Evolutionary conservation across 2,329 filamentous ascomycete species (phyloP).

Genomic region (Macrophomina phaseolina): DNA sequence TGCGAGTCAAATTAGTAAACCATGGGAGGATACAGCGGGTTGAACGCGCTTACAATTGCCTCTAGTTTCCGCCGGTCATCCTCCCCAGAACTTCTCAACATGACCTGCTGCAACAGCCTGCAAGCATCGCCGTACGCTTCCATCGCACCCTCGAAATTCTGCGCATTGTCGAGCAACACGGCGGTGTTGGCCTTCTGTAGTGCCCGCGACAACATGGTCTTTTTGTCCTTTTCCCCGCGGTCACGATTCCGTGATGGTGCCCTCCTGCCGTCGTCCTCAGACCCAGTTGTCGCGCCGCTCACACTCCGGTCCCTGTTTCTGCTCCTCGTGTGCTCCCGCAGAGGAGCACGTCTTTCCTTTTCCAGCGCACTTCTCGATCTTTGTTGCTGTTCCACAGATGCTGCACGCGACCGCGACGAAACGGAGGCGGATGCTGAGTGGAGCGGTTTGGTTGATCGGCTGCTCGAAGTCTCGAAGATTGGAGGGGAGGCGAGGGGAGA

Average conservation of each 20-base stretch:
- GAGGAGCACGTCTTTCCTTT: slow-evolving; percentile 8
- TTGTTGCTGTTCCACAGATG: slow-evolving; percentile 18
- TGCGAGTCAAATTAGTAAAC: slow-evolving; percentile 43
- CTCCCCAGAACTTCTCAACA: slow-evolving; percentile 80
- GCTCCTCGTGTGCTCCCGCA: neutral
- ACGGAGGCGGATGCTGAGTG: slow-evolving; percentile 17
- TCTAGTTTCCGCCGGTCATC: slow-evolving; percentile 91
- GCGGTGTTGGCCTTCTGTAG: slow-evolving; percentile 95
- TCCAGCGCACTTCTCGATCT: slow-evolving; percentile 17
- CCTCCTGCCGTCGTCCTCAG: slow-evolving; percentile 25
- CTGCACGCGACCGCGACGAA: slow-evolving; percentile 12
- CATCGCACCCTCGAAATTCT: slow-evolving; percentile 90
- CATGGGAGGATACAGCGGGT: neutral
- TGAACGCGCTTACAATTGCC: slow-evolving; percentile 74
- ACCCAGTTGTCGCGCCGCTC: slow-evolving; percentile 23
- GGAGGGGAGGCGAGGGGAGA: slow-evolving; percentile 45
- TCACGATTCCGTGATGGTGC: slow-evolving; percentile 46
- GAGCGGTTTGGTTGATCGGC: slow-evolving; percentile 7
- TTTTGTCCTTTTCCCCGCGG: slow-evolving; percentile 65
- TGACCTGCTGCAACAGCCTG: slow-evolving; percentile 82
- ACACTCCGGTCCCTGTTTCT: slow-evolving; percentile 25
- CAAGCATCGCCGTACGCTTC: slow-evolving; percentile 93
- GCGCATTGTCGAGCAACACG: slow-evolving; percentile 92
- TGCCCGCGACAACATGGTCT: slow-evolving; percentile 95
- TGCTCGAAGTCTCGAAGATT: slow-evolving; percentile 29